phyloP scores from a whole-genome alignment of 2,329 filamentous ascomycete species.

The Colletotrichum sublineola region DNA sequence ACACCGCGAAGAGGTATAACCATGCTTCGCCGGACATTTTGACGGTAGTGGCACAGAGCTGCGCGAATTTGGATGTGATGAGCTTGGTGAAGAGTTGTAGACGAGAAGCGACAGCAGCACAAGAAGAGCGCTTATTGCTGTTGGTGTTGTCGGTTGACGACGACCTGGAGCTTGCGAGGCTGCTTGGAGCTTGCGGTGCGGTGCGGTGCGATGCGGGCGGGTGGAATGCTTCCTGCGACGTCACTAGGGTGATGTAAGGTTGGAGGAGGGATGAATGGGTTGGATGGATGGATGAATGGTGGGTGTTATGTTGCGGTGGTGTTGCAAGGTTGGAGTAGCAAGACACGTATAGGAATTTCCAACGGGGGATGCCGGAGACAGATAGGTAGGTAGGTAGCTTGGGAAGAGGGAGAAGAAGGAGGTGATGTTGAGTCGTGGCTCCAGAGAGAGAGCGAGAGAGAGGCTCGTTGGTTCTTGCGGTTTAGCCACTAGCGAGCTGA shows the following conservation, averaged over 20 bases:
- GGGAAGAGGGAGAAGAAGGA: background rate
- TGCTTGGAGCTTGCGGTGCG: constrained; percentile 19
- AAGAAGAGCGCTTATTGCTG: background rate
- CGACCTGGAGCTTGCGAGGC: constrained; percentile 8
- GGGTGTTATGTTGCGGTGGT: constrained; percentile 15
- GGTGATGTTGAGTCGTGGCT: constrained; percentile 26
- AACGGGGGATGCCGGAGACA: background rate
- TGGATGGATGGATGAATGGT: background rate
- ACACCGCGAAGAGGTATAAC: constrained; percentile 96
- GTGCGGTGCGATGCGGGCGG: constrained; percentile 28
- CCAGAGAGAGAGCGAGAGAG: background rate
- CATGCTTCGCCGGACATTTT: constrained; percentile 97
- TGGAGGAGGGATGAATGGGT: constrained; percentile 13
- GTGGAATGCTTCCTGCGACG: constrained; percentile 40
- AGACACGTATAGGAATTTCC: constrained; percentile 32
- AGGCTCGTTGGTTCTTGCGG: constrained; percentile 15
- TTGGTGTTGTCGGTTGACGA: constrained; percentile 29
- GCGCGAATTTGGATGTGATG: constrained; percentile 27
- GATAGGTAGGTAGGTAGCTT: background rate
- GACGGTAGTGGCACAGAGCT: constrained; percentile 43
- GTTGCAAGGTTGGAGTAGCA: constrained; percentile 14
- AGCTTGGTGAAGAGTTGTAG: constrained; percentile 14
- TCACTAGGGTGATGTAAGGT: constrained; percentile 40
- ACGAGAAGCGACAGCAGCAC: constrained; percentile 6
- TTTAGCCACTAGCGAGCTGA: constrained; percentile 10